phyloP scores from a whole-genome alignment of 768 basidiomycete genomes.

The Kondoa subrosea region DNA sequence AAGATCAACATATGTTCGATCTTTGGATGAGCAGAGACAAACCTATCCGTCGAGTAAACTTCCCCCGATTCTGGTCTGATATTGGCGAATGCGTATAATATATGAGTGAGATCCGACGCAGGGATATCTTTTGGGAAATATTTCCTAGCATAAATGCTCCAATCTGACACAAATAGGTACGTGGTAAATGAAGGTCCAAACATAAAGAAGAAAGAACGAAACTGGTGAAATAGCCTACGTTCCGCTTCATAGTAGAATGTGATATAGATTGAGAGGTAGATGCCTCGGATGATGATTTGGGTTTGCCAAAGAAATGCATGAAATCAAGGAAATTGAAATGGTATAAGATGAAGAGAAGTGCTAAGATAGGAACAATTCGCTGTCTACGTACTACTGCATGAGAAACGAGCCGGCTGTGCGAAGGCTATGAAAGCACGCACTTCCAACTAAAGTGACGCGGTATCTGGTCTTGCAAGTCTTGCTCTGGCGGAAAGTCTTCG shows the following conservation, averaged over 20 bases:
- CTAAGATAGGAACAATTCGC: slow-evolving; percentile 1
- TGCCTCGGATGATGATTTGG: neutral
- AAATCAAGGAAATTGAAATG: neutral
- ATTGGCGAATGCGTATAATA: slow-evolving; percentile 55
- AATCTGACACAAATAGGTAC: slow-evolving; percentile 26
- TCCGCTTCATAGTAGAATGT: neutral
- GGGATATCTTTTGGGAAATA: slow-evolving; percentile 77
- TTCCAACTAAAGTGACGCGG: neutral
- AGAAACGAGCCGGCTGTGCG: neutral
- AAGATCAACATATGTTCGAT: neutral
- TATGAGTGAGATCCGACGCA: slow-evolving; percentile 53
- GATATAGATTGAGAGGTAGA: neutral
- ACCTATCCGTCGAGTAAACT: slow-evolving; percentile 65
- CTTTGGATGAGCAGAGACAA: slow-evolving; percentile 43
- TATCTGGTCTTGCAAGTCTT: neutral
- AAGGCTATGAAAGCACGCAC: neutral
- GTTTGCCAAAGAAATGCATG: neutral
- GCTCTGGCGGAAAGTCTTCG: neutral
- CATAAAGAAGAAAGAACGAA: neutral
- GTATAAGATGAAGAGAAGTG: neutral
- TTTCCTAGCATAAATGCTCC: slow-evolving; percentile 69
- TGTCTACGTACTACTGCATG: no score
- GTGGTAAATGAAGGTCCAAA: slow-evolving; percentile 7
- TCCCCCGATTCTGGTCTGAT: slow-evolving; percentile 66
- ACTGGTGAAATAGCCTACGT: neutral